phyloP scores from a whole-genome alignment of 73 alveolate genomes.

The Symbiodinium natans region DNA sequence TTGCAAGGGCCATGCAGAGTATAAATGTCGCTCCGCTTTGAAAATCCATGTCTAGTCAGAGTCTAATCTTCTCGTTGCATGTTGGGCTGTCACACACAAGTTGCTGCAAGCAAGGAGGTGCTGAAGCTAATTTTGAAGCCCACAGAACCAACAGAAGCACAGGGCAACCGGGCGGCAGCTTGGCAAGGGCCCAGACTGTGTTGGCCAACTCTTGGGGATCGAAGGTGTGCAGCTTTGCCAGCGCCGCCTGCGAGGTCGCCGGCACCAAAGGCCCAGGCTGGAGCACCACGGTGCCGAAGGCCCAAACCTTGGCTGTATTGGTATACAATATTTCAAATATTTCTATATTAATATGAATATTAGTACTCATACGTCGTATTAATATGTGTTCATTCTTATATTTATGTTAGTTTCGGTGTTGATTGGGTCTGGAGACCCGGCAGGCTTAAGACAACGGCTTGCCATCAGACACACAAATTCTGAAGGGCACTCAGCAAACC shows the following conservation, averaged over 20 bases:
- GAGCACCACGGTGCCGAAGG: conserved; percentile 32
- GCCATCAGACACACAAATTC: not conserved
- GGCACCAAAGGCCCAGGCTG: conserved; percentile 20
- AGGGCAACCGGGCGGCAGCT: conserved; percentile 18
- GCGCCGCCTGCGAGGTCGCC: not conserved
- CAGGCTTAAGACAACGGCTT: too few relatives aligned
- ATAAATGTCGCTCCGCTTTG: too few relatives aligned
- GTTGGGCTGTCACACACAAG: too few relatives aligned
- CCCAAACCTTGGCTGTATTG: conserved; percentile 7
- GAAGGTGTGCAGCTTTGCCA: conserved; percentile 21
- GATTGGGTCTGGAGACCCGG: too few relatives aligned
- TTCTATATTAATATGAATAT: too few relatives aligned
- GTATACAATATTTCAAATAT: too few relatives aligned
- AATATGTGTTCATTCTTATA: not conserved
- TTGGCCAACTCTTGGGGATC: conserved; percentile 72
- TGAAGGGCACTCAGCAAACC: not conserved
- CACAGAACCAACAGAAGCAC: too few relatives aligned
- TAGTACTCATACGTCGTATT: not conserved
- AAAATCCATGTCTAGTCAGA: too few relatives aligned
- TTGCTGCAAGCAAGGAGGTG: too few relatives aligned
- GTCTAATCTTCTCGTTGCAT: too few relatives aligned
- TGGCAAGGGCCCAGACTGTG: conserved; percentile 69
- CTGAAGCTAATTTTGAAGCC: too few relatives aligned
- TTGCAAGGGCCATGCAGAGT: too few relatives aligned
- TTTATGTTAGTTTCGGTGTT: not conserved